Percentiles rank a stretch among this genome's conserved stretches.
phyloP scores from a whole-genome alignment of 192 early-diverging fungal genomes.

The Phycomyces nitens region DNA sequence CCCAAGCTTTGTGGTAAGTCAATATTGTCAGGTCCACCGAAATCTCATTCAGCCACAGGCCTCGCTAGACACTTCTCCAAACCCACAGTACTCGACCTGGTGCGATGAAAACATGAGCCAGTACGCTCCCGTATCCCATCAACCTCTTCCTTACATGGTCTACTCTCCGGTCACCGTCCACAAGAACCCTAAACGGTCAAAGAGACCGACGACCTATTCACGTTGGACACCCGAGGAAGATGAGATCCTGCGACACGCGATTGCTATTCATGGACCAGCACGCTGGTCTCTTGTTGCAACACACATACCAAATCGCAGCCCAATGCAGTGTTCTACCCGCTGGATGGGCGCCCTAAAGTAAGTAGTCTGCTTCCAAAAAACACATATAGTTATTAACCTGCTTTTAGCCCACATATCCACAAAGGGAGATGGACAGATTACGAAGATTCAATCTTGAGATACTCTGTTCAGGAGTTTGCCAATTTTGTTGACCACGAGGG shows the following conservation, averaged over 20 bases:
- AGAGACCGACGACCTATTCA: constrained; percentile 41
- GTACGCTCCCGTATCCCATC: not conserved
- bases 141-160: constrained; percentile 1
- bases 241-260: constrained; percentile 37
- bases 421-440: constrained; percentile 50
- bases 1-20: no score
- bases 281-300: constrained; percentile 49
- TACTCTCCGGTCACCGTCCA: not conserved
- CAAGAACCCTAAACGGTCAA: constrained; percentile 24
- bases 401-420: constrained; percentile 45
- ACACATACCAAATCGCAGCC: constrained; percentile 47
- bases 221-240: constrained; percentile 48
- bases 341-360: constrained; percentile 49
- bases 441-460: constrained; percentile 41
- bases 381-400: no score
- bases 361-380: no score
- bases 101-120: not conserved
- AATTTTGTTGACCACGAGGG: constrained; percentile 39
- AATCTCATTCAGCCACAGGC: no score
- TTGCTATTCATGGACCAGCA: constrained; percentile 43
- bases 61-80: not conserved
- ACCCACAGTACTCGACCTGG: not conserved
- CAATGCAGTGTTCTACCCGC: constrained; percentile 51
- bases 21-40: no score
- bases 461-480: constrained; percentile 41